These are phyloP conservation scores for Pholiota conissans DNA, from an alignment of 768 basidiomycete species.

Conservation along the genomic window DNA sequence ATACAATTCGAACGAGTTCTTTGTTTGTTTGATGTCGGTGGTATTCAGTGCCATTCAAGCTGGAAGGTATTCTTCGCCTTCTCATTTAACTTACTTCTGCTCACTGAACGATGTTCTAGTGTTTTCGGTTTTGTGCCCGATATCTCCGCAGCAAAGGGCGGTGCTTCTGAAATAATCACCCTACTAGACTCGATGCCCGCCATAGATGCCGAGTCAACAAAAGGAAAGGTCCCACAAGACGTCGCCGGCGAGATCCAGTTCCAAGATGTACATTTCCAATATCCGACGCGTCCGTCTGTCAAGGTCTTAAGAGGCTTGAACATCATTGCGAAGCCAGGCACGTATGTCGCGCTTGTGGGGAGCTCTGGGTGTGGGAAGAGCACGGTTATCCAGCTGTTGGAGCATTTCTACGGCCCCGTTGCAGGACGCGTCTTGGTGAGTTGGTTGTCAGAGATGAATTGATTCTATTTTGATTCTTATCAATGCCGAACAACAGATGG, in stretches of 20 bases:
- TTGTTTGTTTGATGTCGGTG: slow-evolving; percentile 72
- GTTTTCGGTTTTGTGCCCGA: slow-evolving; percentile 87
- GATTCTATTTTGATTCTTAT: neutral
- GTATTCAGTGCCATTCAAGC: slow-evolving; percentile 82
- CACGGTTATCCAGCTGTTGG: slow-evolving; percentile 82
- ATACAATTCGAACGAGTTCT: slow-evolving; percentile 66
- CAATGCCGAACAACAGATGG: slow-evolving; percentile 43
- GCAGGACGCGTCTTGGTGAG: slow-evolving; percentile 66
- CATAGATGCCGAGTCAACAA: slow-evolving; percentile 76
- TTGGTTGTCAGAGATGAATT: slow-evolving; percentile 1
- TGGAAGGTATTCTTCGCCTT: no score
- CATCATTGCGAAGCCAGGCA: slow-evolving; percentile 70
- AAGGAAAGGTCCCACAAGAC: slow-evolving; percentile 53
- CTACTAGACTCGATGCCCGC: slow-evolving; percentile 76
- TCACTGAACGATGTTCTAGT: slow-evolving; percentile 30
- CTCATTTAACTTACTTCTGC: neutral
- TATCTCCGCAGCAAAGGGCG: slow-evolving; percentile 79
- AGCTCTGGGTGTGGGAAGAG: slow-evolving; percentile 82
- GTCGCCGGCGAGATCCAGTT: slow-evolving; percentile 68
- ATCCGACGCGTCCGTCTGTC: slow-evolving; percentile 83
- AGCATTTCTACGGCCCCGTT: slow-evolving; percentile 85
- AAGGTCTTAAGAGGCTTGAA: slow-evolving; percentile 83
- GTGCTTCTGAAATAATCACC: slow-evolving; percentile 75
- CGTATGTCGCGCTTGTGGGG: slow-evolving; percentile 80
- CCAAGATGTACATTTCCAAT: slow-evolving; percentile 84